Evolutionary conservation across 768 basidiomycete species (phyloP), one percentile per base, ranked within the genome.

Genomic region (Mycena kentingensis): DNA sequence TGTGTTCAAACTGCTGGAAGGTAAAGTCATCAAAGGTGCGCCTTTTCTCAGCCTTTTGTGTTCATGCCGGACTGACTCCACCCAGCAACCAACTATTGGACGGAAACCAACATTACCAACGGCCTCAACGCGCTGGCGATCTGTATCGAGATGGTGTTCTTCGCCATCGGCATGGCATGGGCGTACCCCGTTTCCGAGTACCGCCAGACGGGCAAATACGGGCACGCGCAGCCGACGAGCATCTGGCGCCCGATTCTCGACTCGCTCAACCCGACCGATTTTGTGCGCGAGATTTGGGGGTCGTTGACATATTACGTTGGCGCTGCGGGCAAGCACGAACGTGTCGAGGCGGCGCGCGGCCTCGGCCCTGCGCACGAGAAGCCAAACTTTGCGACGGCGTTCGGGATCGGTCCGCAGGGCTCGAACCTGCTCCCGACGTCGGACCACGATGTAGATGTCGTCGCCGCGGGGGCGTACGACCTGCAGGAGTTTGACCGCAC

Each of bases 131-230:
- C 93, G 0, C 75, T 97, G 7, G 72, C 87, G 11, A 93, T 84
- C 24, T 90, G 88, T 58, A 81, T 95, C 43, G 93, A 96, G 89
- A 94, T 94, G 92, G 84, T 93, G 32, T 72, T 92, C 64, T 93
- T 94, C 66, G 74, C 90, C 3, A 35, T 67, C 0, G 68, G 85
- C 36, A 94, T 94, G 88, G 80, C 80, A 73, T 94, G 89, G 88
- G 88, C 93, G 0, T 96, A 93, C 66, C 77, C 78, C 6, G 74
- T 79, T 58, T 75, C 70, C 0, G 93, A 94, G 60, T 95, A 95
- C 11, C 37, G 46, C 2, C 47, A n/a, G n/a, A n/a, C n/a, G n/a
- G n/a, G n/a, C n/a, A n/a, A n/a, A n/a, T n/a, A n/a, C n/a, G n/a
- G n/a, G n/a, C n/a, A 31, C 7, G 4, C n/a, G 27, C 22, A 22